These are phyloP conservation scores for Syncephalis fuscata DNA, from an alignment of 371 early-diverging fungal species.

Conservation along the genomic window DNA sequence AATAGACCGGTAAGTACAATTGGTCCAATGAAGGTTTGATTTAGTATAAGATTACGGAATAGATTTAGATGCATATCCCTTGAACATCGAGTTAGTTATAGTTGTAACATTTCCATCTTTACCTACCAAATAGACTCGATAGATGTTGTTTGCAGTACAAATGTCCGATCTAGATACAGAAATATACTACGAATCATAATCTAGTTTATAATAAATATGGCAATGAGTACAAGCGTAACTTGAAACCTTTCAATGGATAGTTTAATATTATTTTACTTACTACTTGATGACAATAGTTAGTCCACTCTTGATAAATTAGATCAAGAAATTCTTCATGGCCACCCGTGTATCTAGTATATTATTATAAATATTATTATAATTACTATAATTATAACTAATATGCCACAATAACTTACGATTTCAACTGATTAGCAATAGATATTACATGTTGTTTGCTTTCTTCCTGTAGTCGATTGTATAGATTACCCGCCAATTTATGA, in stretches of 20 bases:
- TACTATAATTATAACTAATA: neutral
- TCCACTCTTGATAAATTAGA: constrained; percentile 38
- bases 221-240: neutral
- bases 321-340: constrained; percentile 26
- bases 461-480: constrained; percentile 37
- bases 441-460: constrained; percentile 33
- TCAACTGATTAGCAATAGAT: constrained; percentile 12
- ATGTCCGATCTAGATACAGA: constrained; percentile 81
- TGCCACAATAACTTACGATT: constrained; percentile 9
- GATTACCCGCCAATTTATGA: constrained; percentile 40
- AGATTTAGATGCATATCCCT: constrained; percentile 63
- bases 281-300: constrained; percentile 43
- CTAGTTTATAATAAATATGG: constrained; percentile 10
- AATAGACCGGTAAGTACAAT: constrained; percentile 32
- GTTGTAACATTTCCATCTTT: no score
- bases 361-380: constrained; percentile 7
- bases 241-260: neutral
- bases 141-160: constrained; percentile 52
- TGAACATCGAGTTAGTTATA: neutral
- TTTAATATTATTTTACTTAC: constrained; percentile 8
- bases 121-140: constrained; percentile 47
- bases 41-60: constrained; percentile 40
- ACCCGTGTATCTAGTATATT: constrained; percentile 11
- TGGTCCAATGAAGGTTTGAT: constrained; percentile 23
- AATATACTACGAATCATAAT: constrained; percentile 66